Conservation (phyloP, 2,329 filamentous ascomycete species). For the Ceratocystis cacaofunesta region DNA sequence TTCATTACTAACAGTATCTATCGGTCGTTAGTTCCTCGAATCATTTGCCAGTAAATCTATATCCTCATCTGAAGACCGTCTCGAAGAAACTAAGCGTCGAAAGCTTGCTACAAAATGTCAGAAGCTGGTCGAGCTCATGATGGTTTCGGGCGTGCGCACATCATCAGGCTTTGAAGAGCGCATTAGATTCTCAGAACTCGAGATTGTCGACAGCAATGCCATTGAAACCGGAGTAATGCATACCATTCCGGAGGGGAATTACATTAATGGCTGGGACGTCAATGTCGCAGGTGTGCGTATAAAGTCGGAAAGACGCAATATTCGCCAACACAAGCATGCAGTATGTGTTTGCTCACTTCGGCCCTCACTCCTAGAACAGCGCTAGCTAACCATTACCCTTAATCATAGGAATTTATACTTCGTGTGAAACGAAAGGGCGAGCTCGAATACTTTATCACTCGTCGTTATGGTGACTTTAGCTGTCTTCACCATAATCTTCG, state of each 20-base stretch:
- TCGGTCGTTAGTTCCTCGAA: constrained; percentile 59
- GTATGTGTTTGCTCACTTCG: constrained; percentile 35
- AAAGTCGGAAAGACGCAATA: constrained; percentile 66
- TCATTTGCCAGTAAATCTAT: constrained; percentile 96
- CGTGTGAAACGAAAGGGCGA: constrained; percentile 67
- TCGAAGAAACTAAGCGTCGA: constrained; percentile 88
- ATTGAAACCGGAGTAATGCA: constrained; percentile 81
- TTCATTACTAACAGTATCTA: neutral
- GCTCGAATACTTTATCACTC: constrained; percentile 54
- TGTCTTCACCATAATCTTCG: constrained; percentile 65
- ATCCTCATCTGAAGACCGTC: constrained; percentile 84
- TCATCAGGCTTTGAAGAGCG: constrained; percentile 95
- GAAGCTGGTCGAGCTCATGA: constrained; percentile 97
- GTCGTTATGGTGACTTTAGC: constrained; percentile 78
- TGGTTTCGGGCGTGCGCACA: constrained; percentile 93
- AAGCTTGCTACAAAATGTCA: constrained; percentile 87
- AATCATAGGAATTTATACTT: constrained; percentile 67
- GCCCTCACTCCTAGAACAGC: neutral
- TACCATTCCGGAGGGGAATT: constrained; percentile 79
- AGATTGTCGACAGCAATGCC: constrained; percentile 84
- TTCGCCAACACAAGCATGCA: constrained; percentile 82
- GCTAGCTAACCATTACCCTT: neutral
- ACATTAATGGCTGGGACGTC: constrained; percentile 91
- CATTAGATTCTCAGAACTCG: constrained; percentile 90
- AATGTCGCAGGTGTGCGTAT: constrained; percentile 84